These are phyloP conservation scores for Paramyrothecium sp. DNA, from an alignment of 2,329 filamentous ascomycete species.

Conservation along the genomic window DNA sequence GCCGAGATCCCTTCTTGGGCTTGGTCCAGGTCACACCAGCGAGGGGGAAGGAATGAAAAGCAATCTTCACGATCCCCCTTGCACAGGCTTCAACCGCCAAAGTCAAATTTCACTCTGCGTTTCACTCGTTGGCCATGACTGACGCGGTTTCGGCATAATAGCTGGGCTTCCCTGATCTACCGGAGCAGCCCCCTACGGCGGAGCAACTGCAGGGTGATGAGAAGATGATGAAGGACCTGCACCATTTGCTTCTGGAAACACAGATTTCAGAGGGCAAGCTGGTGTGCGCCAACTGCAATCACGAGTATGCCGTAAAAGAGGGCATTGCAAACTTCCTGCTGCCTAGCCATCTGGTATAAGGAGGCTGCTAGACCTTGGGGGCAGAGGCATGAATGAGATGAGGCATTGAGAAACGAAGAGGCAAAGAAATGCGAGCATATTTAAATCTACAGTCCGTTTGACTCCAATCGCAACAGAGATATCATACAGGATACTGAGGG, in stretches of 20 bases:
- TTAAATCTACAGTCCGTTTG: conserved; percentile 1
- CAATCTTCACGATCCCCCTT: no score
- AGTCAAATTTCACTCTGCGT: not conserved
- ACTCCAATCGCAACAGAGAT: conserved; percentile 14
- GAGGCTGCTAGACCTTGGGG: not conserved
- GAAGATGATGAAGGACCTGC: conserved; percentile 72
- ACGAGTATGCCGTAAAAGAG: conserved; percentile 93
- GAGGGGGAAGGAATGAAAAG: no score
- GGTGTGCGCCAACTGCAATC: conserved; percentile 86
- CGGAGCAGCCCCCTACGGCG: conserved; percentile 59
- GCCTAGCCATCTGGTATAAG: conserved; percentile 80
- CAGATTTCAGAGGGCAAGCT: conserved; percentile 86
- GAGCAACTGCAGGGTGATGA: conserved; percentile 65
- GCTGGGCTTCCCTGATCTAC: conserved; percentile 77
- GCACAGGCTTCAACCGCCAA: no score
- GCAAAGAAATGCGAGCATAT: not conserved
- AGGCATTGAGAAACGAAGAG: not conserved
- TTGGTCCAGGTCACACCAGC: no score
- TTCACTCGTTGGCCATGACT: conserved; percentile 1
- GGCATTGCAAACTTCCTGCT: conserved; percentile 96
- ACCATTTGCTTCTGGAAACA: conserved; percentile 83
- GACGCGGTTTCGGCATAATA: conserved; percentile 31
- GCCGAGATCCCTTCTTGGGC: no score
- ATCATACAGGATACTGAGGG: conserved; percentile 8
- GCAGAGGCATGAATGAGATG: not conserved